Evolutionary conservation across 2,329 filamentous ascomycete genomes (phyloP), one percentile per base, ranked within the genome.

Genomic region (Arthroderma uncinatum): DNA sequence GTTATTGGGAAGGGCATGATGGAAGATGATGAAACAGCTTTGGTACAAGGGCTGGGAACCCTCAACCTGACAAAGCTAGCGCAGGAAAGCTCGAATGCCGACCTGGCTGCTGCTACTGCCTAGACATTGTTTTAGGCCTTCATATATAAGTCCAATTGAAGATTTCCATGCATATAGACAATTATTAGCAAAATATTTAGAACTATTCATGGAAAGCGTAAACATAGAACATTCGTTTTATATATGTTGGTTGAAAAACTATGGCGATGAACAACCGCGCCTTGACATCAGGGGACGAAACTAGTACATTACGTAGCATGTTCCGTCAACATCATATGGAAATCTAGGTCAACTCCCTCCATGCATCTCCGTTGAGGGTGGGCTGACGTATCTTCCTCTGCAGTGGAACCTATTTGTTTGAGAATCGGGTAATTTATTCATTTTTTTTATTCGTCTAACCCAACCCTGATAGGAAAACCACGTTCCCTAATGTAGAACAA

Each of bases 1-100:
- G 62, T 74, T 28, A 65, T 73, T 55, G 73, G 74, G 40, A 57
- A 50, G 21, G 64, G 64, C 12, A 60, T 62, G 48, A 60, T 63
- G 34, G 62, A 62, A 37, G 58, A 59, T 34, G 62, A 63, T 52
- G 62, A 62, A 34, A 62, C 58, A 3, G 59, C 61, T 34, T 55
- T 62, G 30, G 62, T 62, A 39, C 61, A 63, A 33, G 62, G 62
- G 14, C 12, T 62, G 40, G 62, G 62, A 9, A 57, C 59, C 7
- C 39, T 63, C 25, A 53, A 54, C 36, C 34, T 63, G 25, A 23
- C 54, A 6, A 59, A 60, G 10, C 23, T 61, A 28, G 28, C 25
- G 47, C 10, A 50, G 10, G 47, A 50, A n/a, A 50, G 28, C n/a
- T 9, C 23, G 25, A 33, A 50, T 30, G 25, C n/a, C 1, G 47